Conservation (phyloP, 257 asterid species). For the Nicotiana knightiana region DNA sequence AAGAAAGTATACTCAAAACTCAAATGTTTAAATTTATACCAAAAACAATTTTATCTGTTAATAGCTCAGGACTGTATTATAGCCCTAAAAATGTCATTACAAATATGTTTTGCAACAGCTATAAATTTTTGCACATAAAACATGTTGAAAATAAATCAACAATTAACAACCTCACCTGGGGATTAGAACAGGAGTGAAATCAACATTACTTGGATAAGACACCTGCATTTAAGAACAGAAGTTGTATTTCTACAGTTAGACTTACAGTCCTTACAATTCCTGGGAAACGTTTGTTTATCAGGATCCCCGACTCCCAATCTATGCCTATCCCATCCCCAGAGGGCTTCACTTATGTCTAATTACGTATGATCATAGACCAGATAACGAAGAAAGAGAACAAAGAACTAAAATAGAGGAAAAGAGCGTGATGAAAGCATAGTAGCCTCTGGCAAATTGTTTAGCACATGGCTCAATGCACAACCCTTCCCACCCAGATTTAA, state of each 20-base stretch:
- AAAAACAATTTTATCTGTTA: background rate
- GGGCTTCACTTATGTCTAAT: background rate
- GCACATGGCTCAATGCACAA: background rate
- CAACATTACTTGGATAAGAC: conserved; percentile 71
- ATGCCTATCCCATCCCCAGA: background rate
- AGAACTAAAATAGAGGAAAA: conserved; percentile 2
- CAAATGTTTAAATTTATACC: conserved; percentile 5
- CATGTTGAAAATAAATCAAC: background rate
- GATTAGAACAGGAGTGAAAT: conserved; percentile 48
- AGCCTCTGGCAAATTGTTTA: background rate
- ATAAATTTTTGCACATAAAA: background rate
- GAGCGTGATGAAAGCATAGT: background rate
- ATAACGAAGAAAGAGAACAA: conserved; percentile 6
- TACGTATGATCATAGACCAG: background rate
- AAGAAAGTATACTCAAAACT: background rate
- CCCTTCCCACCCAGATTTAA: background rate
- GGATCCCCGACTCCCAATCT: background rate
- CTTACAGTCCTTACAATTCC: background rate
- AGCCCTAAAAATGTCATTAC: background rate
- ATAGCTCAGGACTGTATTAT: background rate
- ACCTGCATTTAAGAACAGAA: conserved; percentile 49
- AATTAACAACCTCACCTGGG: conserved; percentile 46
- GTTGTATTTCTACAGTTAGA: background rate
- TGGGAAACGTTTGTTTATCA: background rate
- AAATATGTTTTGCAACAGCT: background rate